Conservation (phyloP, 139 green algal species). For the Tetratostichococcus sp. region DNA sequence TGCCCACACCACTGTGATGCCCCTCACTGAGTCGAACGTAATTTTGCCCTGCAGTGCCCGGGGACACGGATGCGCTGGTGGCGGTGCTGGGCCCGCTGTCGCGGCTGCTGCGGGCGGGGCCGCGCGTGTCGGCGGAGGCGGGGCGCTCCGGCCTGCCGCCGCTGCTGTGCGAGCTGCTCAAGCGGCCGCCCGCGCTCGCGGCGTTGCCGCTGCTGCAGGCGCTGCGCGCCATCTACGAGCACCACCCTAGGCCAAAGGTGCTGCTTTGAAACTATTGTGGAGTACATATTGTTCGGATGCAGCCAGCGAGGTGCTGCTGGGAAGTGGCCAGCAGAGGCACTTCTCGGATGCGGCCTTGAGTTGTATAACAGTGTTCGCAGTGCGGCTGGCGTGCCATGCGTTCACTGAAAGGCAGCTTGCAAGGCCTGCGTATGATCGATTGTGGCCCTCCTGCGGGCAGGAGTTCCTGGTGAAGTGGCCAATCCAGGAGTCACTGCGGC, state of each 20-base stretch:
- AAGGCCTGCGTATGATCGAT: no score
- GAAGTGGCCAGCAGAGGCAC: no score
- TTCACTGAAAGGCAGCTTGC: no score
- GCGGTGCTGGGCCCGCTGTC: neutral
- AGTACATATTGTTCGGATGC: no score
- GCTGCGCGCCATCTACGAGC: slow-evolving; percentile 66
- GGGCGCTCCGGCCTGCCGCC: slow-evolving; percentile 25
- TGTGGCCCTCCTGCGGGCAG: no score
- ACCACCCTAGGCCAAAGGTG: slow-evolving; percentile 67
- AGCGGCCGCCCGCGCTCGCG: slow-evolving; percentile 18
- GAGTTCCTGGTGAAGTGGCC: slow-evolving; percentile 65
- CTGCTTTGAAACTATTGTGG: no score
- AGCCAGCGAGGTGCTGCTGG: no score
- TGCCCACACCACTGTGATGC: no score
- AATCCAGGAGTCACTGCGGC: slow-evolving; percentile 42
- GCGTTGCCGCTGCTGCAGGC: slow-evolving; percentile 38
- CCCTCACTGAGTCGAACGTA: no score
- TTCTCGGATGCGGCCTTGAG: no score
- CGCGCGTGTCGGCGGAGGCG: slow-evolving; percentile 19
- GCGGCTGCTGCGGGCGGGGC: neutral
- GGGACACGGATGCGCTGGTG: neutral
- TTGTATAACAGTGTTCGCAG: no score
- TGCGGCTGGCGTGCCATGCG: no score
- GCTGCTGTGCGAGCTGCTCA: slow-evolving; percentile 37
- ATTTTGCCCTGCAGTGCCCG: neutral